Conservation (phyloP, 2,329 filamentous ascomycete genomes). For the Penicillium sp. region DNA sequence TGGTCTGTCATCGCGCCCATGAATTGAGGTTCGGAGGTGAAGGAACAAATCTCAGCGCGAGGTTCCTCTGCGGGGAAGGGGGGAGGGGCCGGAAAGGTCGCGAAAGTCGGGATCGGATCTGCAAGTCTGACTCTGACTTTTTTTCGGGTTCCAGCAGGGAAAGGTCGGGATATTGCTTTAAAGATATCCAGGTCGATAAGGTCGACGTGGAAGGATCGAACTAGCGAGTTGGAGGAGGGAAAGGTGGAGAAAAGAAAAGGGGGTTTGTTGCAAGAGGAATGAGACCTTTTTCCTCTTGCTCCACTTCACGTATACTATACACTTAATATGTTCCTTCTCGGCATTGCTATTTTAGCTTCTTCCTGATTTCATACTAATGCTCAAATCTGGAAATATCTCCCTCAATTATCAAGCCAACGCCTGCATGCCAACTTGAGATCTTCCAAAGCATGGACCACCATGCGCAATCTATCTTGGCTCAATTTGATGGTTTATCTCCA, state of each 20-base stretch:
- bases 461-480: conserved; percentile 10
- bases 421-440: no score
- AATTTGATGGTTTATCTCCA: conserved; percentile 24
- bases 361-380: neutral
- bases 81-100: neutral
- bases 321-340: neutral
- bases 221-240: neutral
- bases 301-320: neutral
- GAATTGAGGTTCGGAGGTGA: conserved; percentile 6
- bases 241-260: conserved; percentile 6
- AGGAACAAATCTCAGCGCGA: neutral
- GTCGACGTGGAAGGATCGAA: neutral
- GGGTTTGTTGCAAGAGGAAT: neutral
- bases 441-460: conserved; percentile 4
- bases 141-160: neutral
- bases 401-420: neutral
- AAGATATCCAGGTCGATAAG: neutral
- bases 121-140: neutral
- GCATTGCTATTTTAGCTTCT: neutral
- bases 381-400: neutral
- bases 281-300: conserved; percentile 4
- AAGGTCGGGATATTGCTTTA: neutral
- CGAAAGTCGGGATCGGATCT: conserved; percentile 8
- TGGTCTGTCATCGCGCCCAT: conserved; percentile 30
- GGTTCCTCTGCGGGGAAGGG: conserved; percentile 2